Base-by-base conservation (phyloP, 108 stramenopile genomes). In the Seminavis robusta region DNA sequence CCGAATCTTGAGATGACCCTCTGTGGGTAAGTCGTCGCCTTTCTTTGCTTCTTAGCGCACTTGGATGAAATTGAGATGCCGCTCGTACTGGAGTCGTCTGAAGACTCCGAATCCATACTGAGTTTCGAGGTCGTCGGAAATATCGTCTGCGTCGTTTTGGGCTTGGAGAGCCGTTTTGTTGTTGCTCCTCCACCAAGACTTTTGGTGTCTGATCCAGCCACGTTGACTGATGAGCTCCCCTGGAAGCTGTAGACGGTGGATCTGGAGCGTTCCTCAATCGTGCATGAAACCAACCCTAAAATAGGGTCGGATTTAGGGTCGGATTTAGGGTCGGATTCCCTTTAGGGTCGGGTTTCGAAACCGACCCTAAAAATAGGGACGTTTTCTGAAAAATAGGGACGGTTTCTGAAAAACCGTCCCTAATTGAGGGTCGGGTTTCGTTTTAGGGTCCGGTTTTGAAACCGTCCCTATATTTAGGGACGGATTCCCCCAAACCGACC, bases 21-120 rank as follows among this genome's bases (percentile, higher is more conserved):
- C 48, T 11, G 48, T 50, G 16, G 48, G 48, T 29, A 17, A 10
- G 8, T 50, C 28, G 26, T 25, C 10, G 23, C 19, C 10, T 29
- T 50, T 29, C 19, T 50, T 28, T 50, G 23, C 13, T 19, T 50
- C 7, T 30, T 26, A 30, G 10, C 48, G 48, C 26, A 50, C 28
- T 50, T 25, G 23, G 48, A 50, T 50, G 28, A 50, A 50, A 11
- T 25, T 9, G 48, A 50, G 48, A 19, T 50, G 48, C 10, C 48
- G 48, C 28, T 50, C 16, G 48, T 50, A 50, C 48, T 43, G 6
- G 37, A 11, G 20, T 28, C n/a, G 15, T 27, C 8, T 51, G 25
- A 49, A 63, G 29, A 26, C 27, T 50, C 49, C 13, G 49, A 7
- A 15, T 50, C 28, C 49, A 29, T 50, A 26, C 28, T 50, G 49